Evolutionary conservation across 192 early-diverging fungal genomes (phyloP).

Genomic region (Gonapodya prolifera): DNA sequence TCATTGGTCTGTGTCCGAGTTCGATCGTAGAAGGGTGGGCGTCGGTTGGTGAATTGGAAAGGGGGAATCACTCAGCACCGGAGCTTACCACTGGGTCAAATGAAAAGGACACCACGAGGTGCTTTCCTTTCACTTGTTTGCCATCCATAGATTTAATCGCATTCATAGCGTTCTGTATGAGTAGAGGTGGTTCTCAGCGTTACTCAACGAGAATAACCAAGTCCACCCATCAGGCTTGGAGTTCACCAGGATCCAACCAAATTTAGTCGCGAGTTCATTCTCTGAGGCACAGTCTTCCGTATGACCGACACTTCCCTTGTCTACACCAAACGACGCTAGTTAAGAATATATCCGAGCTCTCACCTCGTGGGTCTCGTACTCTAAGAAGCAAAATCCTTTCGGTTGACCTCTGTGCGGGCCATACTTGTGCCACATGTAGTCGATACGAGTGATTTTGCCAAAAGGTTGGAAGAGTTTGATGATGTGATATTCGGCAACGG

Average conservation of each 20-base stretch:
- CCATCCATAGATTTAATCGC: constrained; percentile 44
- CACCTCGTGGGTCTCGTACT: constrained; percentile 31
- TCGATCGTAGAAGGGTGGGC: too few relatives aligned
- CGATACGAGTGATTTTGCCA: constrained; percentile 49
- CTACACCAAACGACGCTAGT: too few relatives aligned
- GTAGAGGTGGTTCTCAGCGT: too few relatives aligned
- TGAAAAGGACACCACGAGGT: constrained; percentile 48
- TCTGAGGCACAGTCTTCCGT: too few relatives aligned
- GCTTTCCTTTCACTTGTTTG: constrained; percentile 32
- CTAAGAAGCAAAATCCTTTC: constrained; percentile 58
- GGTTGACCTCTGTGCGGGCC: constrained; percentile 54
- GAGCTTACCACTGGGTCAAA: constrained; percentile 12
- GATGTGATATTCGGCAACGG: constrained; percentile 53
- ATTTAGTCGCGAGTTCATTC: too few relatives aligned
- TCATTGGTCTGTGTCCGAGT: too few relatives aligned
- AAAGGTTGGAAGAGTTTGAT: constrained; percentile 53
- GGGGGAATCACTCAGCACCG: too few relatives aligned
- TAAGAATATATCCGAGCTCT: background rate
- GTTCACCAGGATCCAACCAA: too few relatives aligned
- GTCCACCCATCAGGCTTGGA: too few relatives aligned
- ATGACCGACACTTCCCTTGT: too few relatives aligned
- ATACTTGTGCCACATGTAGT: constrained; percentile 50
- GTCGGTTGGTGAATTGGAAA: too few relatives aligned
- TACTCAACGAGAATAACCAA: too few relatives aligned
- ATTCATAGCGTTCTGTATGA: constrained; percentile 31